These are phyloP conservation scores for Chlorella sp. DNA, from an alignment of 139 green algal species.

Conservation along the genomic window DNA sequence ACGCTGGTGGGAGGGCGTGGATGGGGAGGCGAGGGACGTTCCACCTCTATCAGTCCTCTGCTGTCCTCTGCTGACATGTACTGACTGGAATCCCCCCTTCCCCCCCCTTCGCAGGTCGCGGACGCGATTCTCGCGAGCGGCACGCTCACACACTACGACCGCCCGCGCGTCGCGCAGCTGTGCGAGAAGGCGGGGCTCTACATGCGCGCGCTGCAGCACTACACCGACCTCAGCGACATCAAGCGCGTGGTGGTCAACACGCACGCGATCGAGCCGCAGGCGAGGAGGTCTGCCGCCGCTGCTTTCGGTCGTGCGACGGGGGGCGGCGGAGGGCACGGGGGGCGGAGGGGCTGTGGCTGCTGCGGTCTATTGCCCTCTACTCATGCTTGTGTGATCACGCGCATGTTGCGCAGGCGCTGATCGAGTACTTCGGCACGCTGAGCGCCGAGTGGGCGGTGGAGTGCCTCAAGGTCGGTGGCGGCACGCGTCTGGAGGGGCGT, in stretches of 20 bases:
- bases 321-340: too few species aligned
- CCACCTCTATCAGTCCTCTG: background rate
- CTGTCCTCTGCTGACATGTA: too few species aligned
- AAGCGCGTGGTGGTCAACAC: conserved; percentile 97
- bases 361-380: too few species aligned
- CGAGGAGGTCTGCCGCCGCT: too few species aligned
- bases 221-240: conserved; percentile 98
- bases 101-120: conserved; percentile 68
- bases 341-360: too few species aligned
- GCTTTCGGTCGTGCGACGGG: too few species aligned
- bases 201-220: conserved; percentile 98
- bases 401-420: too few species aligned
- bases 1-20: background rate
- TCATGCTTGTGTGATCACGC: too few species aligned
- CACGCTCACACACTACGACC: conserved; percentile 97
- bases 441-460: conserved; percentile 43
- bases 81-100: too few species aligned
- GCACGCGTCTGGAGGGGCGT: too few species aligned
- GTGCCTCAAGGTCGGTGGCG: conserved; percentile 85
- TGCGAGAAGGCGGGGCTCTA: conserved; percentile 99
- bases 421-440: conserved; percentile 97
- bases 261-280: conserved; percentile 93
- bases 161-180: conserved; percentile 95
- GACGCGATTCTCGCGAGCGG: conserved; percentile 96
- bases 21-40: background rate